Conservation (phyloP, 1,284 basidiomycete genomes). For the Microbotryomycetes sp. region DNA sequence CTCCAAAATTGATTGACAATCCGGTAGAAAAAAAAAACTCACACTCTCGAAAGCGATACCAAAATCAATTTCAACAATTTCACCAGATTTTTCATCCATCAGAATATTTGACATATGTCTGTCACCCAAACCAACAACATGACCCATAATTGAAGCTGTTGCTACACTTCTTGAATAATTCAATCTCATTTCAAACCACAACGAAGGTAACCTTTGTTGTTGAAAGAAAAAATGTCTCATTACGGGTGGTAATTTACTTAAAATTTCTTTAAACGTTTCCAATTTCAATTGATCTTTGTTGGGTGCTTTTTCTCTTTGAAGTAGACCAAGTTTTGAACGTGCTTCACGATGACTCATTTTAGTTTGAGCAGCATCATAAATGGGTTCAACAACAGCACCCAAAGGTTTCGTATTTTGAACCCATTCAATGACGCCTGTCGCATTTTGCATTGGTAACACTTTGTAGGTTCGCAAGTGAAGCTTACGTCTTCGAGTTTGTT, state of each 20-base stretch:
- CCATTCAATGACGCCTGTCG: constrained; percentile 86
- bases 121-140: constrained; percentile 87
- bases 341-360: too few species aligned
- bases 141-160: constrained; percentile 88
- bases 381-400: constrained; percentile 34
- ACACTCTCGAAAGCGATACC: constrained; percentile 96
- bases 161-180: constrained; percentile 88
- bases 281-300: constrained; percentile 13
- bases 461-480: constrained; percentile 77
- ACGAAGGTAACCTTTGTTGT: constrained; percentile 72
- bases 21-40: constrained; percentile 29
- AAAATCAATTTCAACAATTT: constrained; percentile 90
- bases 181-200: constrained; percentile 89
- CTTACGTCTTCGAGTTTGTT: constrained; percentile 64
- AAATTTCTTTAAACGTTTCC: constrained; percentile 52
- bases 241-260: constrained; percentile 65
- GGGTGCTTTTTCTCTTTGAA: constrained; percentile 20
- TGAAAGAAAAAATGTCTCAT: constrained; percentile 94
- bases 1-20: too few species aligned
- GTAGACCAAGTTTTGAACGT: too few species aligned
- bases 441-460: constrained; percentile 73
- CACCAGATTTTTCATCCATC: constrained; percentile 73
- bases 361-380: too few species aligned
- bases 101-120: constrained; percentile 90
- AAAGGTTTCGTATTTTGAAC: constrained; percentile 73